Base-by-base conservation (phyloP, 768 basidiomycete species). In the Pleurotus cornucopiae region DNA sequence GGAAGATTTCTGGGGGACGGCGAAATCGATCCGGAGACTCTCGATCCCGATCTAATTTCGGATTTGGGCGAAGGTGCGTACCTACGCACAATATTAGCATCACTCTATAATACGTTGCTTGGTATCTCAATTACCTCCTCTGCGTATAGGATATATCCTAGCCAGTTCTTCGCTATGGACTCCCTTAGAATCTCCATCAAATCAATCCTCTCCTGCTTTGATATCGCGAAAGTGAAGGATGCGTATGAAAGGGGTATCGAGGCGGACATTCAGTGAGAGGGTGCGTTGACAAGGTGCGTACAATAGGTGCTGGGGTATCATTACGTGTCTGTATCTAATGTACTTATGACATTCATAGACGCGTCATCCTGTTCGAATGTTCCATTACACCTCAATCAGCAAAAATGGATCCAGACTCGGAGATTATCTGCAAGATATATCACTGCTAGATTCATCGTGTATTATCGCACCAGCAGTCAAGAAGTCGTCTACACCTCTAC, bases 241-340 rank as follows among this genome's bases (percentile, higher is more conserved):
- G 76, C 76, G 37, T 60, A 67, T 4, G 85, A 84, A 2, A 64
- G 68, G 2, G 69, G 67, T 43, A 58, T 73, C 71, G 62, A 83
- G 57, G 84, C 84, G 6, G 70, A 73, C 23, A 65, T 81, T 6
- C 69, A 73, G 11, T 85, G 80, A 60, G 76, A 85, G 34, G 85
- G 86, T 64, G 62, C 82, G 9, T 74, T 87, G 40, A 85, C 87
- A 70, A 77, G 85, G 83, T 84, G 40, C 44, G 77, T 58, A 11
- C 18, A 18, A 18, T 18, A 18, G 18, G 18, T 18, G 18, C 18
- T 18, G 18, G 18, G 18, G 18, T 18, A 18, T 18, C 18, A 18
- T 18, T 18, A 18, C 18, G 18, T 18, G 18, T 18, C 18, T 18
- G 18, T 18, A 18, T 18, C 18, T 18, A 18, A 18, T 18, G 18